phyloP scores from a whole-genome alignment of 495 filamentous ascomycete genomes.

The Aspergillus ostianus region DNA sequence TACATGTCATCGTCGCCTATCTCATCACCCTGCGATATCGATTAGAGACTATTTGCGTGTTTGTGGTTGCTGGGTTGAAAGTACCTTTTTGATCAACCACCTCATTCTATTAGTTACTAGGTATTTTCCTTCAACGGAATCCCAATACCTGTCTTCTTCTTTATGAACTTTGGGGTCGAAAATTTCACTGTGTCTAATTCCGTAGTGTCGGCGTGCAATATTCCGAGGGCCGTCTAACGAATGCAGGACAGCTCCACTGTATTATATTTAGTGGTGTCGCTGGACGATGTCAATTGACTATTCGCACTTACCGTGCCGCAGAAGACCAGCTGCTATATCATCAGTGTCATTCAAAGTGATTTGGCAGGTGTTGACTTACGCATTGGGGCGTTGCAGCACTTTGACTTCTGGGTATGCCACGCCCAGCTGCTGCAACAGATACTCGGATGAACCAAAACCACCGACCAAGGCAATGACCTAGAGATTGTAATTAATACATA shows the following conservation, averaged over 20 bases:
- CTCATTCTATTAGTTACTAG: slow-evolving; percentile 11
- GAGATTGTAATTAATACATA: slow-evolving; percentile 12
- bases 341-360: background rate
- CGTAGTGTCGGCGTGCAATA: slow-evolving; percentile 51
- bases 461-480: slow-evolving; percentile 64
- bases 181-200: slow-evolving; percentile 22
- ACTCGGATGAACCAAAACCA: slow-evolving; percentile 66
- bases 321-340: slow-evolving; percentile 22
- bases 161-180: slow-evolving; percentile 35
- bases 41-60: background rate
- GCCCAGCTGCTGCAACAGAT: slow-evolving; percentile 57
- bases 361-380: slow-evolving; percentile 37
- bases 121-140: slow-evolving; percentile 21
- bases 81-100: slow-evolving; percentile 35
- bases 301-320: slow-evolving; percentile 19
- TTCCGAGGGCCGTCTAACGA: slow-evolving; percentile 41
- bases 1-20: slow-evolving; percentile 18
- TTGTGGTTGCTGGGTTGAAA: background rate
- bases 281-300: background rate
- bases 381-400: slow-evolving; percentile 60
- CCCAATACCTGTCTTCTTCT: background rate
- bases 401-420: slow-evolving; percentile 38
- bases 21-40: slow-evolving; percentile 10
- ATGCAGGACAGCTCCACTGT: slow-evolving; percentile 44
- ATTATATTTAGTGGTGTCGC: slow-evolving; percentile 41